Conservation (phyloP, 345 rosid genomes). For the Psidium guajava region DNA sequence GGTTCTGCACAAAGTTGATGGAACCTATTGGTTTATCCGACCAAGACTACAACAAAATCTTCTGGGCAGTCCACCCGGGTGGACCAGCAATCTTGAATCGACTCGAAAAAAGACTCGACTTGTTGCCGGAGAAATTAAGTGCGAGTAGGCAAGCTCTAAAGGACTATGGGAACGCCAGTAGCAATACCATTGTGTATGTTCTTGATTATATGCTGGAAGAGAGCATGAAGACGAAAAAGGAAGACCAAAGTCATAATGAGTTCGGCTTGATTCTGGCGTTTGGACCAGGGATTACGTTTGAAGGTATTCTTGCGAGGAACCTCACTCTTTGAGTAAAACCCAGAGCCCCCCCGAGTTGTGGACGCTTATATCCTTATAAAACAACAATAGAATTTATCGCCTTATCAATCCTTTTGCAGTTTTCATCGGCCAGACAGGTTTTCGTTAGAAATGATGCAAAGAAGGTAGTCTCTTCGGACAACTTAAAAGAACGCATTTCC, state of each 20-base stretch:
- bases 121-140: conserved; percentile 64
- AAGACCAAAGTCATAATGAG: conserved; percentile 16
- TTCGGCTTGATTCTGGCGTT: conserved; percentile 88
- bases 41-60: conserved; percentile 57
- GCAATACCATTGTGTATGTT: conserved; percentile 86
- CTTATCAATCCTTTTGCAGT: not conserved
- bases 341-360: not conserved
- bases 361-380: not conserved
- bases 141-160: conserved; percentile 78
- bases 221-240: conserved; percentile 26
- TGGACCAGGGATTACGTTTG: conserved; percentile 98
- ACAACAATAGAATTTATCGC: not conserved
- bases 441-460: not conserved
- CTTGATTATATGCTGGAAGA: conserved; percentile 88
- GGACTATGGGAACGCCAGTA: conserved; percentile 95
- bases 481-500: not conserved
- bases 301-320: conserved; percentile 89
- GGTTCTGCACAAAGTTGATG: conserved; percentile 65
- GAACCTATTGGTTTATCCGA: conserved; percentile 24
- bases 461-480: not conserved
- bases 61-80: conserved; percentile 99
- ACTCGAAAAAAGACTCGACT: conserved; percentile 63
- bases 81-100: conserved; percentile 94
- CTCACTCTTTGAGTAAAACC: conserved; percentile 20
- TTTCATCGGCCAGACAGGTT: not conserved